phyloP scores from a whole-genome alignment of 768 basidiomycete species.

The Suillus fuscotomentosus region DNA sequence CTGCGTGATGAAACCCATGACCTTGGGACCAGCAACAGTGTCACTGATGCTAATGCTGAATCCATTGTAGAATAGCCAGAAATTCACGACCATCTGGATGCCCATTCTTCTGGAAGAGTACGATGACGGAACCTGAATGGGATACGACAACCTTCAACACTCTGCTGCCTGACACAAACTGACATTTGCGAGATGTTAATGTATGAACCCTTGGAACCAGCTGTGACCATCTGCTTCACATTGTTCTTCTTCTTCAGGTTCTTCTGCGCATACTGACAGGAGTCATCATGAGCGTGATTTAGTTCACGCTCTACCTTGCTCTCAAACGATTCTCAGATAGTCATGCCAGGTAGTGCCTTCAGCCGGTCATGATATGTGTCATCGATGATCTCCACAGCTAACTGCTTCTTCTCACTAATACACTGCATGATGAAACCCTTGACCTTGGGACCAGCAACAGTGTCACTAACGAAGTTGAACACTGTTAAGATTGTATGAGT shows the following conservation, averaged over 20 bases:
- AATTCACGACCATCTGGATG: constrained; percentile 96
- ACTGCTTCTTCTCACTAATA: constrained; percentile 76
- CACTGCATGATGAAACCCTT: constrained; percentile 85
- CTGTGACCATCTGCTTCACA: constrained; percentile 99
- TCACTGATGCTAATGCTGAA: constrained; percentile 99
- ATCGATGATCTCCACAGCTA: constrained; percentile 77
- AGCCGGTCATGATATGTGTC: constrained; percentile 84
- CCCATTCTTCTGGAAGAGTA: constrained; percentile 69
- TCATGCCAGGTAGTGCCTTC: constrained; percentile 95
- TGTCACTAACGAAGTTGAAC: constrained; percentile 73
- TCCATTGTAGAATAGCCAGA: constrained; percentile 97
- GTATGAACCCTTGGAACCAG: constrained; percentile 97
- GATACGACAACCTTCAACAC: constrained; percentile 96
- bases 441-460: constrained; percentile 87
- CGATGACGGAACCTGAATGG: constrained; percentile 98
- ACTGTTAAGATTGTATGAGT: too few species aligned
- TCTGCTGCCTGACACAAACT: constrained; percentile 97
- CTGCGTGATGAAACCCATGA: constrained; percentile 84
- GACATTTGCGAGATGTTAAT: constrained; percentile 99
- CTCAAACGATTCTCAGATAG: constrained; percentile 98
- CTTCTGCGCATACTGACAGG: constrained; percentile 94
- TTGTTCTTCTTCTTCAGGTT: constrained; percentile 99
- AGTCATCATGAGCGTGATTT: constrained; percentile 92
- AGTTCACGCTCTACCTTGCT: constrained; percentile 87
- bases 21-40: constrained; percentile 88